phyloP scores from a whole-genome alignment of 2,329 filamentous ascomycete genomes.

The Talaromyces albobiverticillius region DNA sequence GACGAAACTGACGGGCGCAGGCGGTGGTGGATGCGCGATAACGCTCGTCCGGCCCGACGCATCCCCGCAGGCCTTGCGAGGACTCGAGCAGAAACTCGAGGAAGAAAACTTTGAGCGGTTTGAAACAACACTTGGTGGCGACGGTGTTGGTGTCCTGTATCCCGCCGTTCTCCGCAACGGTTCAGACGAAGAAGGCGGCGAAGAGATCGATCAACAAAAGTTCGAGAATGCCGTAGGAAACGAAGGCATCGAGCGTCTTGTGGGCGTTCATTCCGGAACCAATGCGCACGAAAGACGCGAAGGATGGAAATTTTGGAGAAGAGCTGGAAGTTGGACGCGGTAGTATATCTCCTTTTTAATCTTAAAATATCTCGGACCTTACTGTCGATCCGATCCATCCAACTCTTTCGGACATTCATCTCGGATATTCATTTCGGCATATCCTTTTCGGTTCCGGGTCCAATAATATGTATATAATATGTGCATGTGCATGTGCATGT shows the following conservation, averaged over 20 bases:
- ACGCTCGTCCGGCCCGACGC: constrained; percentile 74
- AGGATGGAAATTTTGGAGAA: constrained; percentile 83
- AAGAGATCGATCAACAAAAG: constrained; percentile 89
- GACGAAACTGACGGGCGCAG: constrained; percentile 96
- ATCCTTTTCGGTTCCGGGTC: neutral
- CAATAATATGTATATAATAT: too few species aligned
- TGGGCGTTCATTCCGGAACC: constrained; percentile 65
- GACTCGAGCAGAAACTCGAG: constrained; percentile 64
- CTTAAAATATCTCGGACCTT: too few species aligned
- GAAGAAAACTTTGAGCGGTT: constrained; percentile 78
- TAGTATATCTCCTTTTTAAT: neutral
- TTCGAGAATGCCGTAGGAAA: constrained; percentile 81
- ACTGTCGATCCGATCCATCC: too few species aligned
- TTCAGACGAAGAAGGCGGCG: constrained; percentile 74
- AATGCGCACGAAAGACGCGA: constrained; percentile 61
- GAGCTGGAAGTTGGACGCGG: constrained; percentile 19
- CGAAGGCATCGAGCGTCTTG: constrained; percentile 80
- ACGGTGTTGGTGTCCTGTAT: constrained; percentile 91
- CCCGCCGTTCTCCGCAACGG: constrained; percentile 87
- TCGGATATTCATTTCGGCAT: too few species aligned
- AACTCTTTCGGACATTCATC: too few species aligned
- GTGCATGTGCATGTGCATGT: too few species aligned
- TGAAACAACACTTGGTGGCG: constrained; percentile 83
- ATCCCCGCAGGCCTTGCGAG: constrained; percentile 54
- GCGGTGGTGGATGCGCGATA: constrained; percentile 93